Base-by-base conservation (phyloP, 2,329 filamentous ascomycete genomes). In the Arthrobotrys sphaeroides region DNA sequence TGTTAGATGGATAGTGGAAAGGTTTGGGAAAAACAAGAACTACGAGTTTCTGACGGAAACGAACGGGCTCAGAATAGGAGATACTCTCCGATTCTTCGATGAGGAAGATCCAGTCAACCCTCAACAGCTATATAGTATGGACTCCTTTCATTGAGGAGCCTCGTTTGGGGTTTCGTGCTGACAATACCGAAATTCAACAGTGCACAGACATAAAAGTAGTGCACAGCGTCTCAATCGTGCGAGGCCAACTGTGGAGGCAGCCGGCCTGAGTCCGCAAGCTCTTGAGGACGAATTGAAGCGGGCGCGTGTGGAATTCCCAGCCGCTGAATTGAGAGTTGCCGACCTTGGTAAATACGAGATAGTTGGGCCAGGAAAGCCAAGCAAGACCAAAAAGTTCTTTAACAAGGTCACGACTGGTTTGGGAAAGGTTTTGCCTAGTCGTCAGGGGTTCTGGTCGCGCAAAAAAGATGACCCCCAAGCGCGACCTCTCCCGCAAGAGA, bases 31-130 rank as follows among this genome's bases (percentile, higher is more conserved):
- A 28, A 59, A 40, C 5, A 5, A 45, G 12, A 57, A 59, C 7
- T 75, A 64, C 22, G 72, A 75, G 18, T 38, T 13, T 4, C 20
- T 75, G 12, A 38, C 59, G 5, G 5, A 20, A 12, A 36, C 26
- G 2, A 75, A 59, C 9, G 22, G 16, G 1, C 31, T 75, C 16
- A 6, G 24, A 13, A 59, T 65, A 3, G 72, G 72, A 40, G 64
- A 75, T 33, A 65, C 53, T 5, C 61, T 75, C 24, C 43, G 72
- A 16, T 68, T 67, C 18, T 74, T 62, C 62, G 53, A 67, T 3
- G 24, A 43, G 10, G 36, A 31, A 5, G 10, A 33, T 12, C 38
- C 18, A n/a, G n/a, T n/a, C n/a, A n/a, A 28, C 13, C 67, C 61
- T 22, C 22, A 55, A 28, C 70, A 74, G 18, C 18, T 74, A 42